A percentile compares a stretch with the other conserved stretches of the same genome.
These are phyloP conservation scores for Desmodesmus armatus DNA, from an alignment of 139 green algal species.

Conservation along the genomic window DNA sequence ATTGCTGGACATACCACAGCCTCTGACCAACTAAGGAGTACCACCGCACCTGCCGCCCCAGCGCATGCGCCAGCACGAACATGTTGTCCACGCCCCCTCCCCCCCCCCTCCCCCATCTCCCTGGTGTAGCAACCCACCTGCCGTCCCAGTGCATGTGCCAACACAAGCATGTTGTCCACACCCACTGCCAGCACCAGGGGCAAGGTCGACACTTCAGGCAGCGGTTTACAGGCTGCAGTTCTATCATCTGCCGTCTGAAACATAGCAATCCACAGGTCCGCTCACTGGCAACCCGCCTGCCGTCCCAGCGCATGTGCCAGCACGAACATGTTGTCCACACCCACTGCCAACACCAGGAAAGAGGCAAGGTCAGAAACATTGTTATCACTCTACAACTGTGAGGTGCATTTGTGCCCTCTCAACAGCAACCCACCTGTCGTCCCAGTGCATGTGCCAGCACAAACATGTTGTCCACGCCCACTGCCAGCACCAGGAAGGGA, in stretches of 20 bases:
- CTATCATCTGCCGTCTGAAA: too few species aligned
- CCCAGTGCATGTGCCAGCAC: conserved; percentile 86
- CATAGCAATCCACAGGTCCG: too few species aligned
- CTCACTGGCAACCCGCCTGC: conserved; percentile 64
- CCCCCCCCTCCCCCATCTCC: too few species aligned
- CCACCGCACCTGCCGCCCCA: conserved; percentile 42
- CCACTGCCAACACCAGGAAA: conserved; percentile 92
- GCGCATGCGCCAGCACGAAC: conserved; percentile 89
- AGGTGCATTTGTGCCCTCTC: too few species aligned
- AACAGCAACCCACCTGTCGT: conserved; percentile 59
- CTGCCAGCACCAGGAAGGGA: conserved; percentile 92
- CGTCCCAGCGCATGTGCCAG: conserved; percentile 81
- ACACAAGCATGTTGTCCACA: conserved; percentile 97
- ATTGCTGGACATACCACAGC: neutral
- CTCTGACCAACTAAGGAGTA: neutral
- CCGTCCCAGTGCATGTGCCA: conserved; percentile 80
- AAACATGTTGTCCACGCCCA: conserved; percentile 98
- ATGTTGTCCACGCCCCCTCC: conserved; percentile 97
- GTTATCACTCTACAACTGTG: too few species aligned
- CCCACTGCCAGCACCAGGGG: conserved; percentile 91
- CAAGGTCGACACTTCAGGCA: too few species aligned
- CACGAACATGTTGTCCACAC: conserved; percentile 98
- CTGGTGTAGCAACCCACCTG: conserved; percentile 67
- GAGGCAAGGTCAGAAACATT: too few species aligned
- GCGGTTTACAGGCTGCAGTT: too few species aligned